Evolutionary conservation across 1,284 basidiomycete species (phyloP).

Genomic region (Boletellus deceptivus): DNA sequence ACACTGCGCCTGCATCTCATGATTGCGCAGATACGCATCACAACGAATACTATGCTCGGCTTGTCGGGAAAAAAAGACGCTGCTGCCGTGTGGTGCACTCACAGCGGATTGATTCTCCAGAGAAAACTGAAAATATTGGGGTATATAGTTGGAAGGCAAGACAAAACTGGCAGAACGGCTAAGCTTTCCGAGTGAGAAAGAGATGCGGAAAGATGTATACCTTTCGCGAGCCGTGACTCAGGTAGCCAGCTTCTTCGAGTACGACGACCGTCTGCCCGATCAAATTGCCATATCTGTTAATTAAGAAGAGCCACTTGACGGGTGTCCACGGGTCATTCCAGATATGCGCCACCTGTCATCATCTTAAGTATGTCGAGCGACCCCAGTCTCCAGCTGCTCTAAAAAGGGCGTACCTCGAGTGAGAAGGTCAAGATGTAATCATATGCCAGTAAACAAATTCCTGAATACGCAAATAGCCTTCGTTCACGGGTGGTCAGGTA

Average conservation of each 20-base stretch:
- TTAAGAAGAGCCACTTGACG: not conserved
- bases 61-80: not conserved
- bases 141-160: conserved; percentile 3
- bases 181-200: not conserved
- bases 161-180: conserved; percentile 20
- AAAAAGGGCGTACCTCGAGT: not conserved
- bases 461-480: not conserved
- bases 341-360: not conserved
- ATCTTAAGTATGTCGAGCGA: not conserved
- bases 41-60: conserved; percentile 20
- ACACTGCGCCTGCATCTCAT: conserved; percentile 9
- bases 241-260: not conserved
- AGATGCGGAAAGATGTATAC: not conserved
- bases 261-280: not conserved
- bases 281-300: not conserved
- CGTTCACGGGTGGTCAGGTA: not conserved
- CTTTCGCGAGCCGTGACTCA: not conserved
- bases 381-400: not conserved
- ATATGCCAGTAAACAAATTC: not conserved
- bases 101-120: conserved; percentile 28
- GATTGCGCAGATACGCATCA: conserved; percentile 23
- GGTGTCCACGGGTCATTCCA: not conserved
- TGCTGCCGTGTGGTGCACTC: conserved; percentile 2
- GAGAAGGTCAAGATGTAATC: not conserved
- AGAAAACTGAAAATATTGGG: conserved; percentile 12